Evolutionary conservation across 176 grass and related monocot species (phyloP), one percentile per base, ranked within the genome.

Genomic region (Bromus sterilis): DNA sequence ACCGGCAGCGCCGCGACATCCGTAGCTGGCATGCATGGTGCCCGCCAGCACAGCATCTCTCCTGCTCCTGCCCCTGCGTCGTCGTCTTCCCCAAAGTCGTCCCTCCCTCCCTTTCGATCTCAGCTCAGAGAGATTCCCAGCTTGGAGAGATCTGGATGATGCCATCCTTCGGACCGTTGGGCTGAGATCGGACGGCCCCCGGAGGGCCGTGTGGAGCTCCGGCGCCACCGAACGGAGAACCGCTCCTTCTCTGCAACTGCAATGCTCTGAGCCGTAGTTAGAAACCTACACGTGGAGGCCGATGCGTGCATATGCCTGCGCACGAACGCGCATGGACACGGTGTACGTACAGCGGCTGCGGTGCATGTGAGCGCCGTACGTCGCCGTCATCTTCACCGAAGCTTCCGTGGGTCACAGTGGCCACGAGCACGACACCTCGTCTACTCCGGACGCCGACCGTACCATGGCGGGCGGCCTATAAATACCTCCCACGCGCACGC

Each of bases 1-100:
- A 76, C 87, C 87, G 82, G 87, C 87, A 80, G 39, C 51, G 76
- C 40, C 10, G 77, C 40, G 82, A 85, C 87, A 85, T 51, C 63
- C 33, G 9, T 49, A 89, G 87, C 82, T 85, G 87, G 87, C 81
- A 84, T 78, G 73, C 75, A 60, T 65, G 78, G 70, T 76, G 82
- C 42, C 56, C 82, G 86, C 87, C 69, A 80, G 81, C 70, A 41
- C 0, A 9, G 26, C 48, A 53, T 53, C 44, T 73, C 61, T 57
- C 53, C 53, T 18, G 5, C 14, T 59, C 14, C 14, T 37, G 20
- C 15, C 31, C 39, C 67, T 4, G 30, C 64, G 36, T 76, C 53
- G 49, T 76, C 64, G 36, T 55, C 44, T 26, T 15, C 29, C 2
- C 51, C 12, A 72, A 78, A 88, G 86, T 83, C 86, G 63, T 41